phyloP scores from a whole-genome alignment of 2,329 filamentous ascomycete species.

The Periconia macrospinosa region DNA sequence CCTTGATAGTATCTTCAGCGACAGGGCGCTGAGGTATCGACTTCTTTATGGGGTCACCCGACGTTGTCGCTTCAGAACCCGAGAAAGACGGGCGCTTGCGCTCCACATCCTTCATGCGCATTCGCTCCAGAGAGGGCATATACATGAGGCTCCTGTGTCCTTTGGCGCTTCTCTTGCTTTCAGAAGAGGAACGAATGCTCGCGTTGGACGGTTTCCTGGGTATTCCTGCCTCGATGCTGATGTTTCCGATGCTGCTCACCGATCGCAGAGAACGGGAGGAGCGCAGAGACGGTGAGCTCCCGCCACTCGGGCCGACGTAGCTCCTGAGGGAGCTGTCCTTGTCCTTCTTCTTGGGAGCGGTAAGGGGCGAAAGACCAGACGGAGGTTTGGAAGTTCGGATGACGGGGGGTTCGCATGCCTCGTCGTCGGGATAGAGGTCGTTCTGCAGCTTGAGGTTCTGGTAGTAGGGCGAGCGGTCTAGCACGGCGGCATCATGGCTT shows the following conservation, averaged over 20 bases:
- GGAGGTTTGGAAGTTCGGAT: conserved; percentile 81
- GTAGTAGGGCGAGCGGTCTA: conserved; percentile 71
- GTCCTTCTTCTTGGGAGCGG: conserved; percentile 55
- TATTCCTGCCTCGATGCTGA: conserved; percentile 42
- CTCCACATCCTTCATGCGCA: conserved; percentile 65
- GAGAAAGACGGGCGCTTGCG: conserved; percentile 57
- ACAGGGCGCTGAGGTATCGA: conserved; percentile 26
- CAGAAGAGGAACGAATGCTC: conserved; percentile 37
- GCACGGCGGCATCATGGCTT: conserved; percentile 57
- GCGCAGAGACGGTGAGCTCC: conserved; percentile 39
- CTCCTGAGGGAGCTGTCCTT: conserved; percentile 57
- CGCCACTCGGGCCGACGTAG: conserved; percentile 54
- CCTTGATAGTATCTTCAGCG: conserved; percentile 42
- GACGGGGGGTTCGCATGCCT: conserved; percentile 67
- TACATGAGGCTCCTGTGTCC: conserved; percentile 65
- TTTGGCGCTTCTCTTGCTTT: conserved; percentile 39
- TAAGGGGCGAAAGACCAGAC: conserved; percentile 72
- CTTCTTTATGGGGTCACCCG: conserved; percentile 25
- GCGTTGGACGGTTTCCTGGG: conserved; percentile 28
- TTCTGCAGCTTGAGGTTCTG: conserved; percentile 54
- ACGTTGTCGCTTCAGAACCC: conserved; percentile 45
- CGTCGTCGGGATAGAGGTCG: conserved; percentile 57
- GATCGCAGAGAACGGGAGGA: conserved; percentile 39
- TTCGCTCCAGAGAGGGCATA: conserved; percentile 71
- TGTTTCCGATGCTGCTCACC: conserved; percentile 43